These are phyloP conservation scores for Arctium lappa DNA, from an alignment of 129 eudicot genomes.

Conservation along the genomic window DNA sequence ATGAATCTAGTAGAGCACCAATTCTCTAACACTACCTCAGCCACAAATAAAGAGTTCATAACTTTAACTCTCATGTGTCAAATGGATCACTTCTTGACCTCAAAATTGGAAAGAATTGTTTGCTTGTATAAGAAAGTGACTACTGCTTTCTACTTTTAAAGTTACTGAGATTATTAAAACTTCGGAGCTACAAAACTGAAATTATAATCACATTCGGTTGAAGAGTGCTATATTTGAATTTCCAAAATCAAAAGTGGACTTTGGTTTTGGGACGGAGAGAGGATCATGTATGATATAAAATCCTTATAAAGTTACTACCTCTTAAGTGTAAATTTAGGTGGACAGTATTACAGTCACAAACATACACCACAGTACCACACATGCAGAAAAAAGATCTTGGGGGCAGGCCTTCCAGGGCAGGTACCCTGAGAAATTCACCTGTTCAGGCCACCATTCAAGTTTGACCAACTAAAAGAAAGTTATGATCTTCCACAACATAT, in stretches of 20 bases:
- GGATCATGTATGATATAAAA: neutral
- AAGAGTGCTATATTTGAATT: neutral
- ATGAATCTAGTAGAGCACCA: neutral
- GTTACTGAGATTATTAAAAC: neutral
- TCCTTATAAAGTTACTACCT: neutral
- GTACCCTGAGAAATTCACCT: neutral
- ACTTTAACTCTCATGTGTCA: neutral
- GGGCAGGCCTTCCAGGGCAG: neutral
- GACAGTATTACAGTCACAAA: neutral
- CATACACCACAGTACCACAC: neutral
- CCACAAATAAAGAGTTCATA: neutral
- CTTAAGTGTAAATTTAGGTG: neutral
- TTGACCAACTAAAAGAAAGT: constrained; percentile 3
- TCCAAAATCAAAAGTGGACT: neutral
- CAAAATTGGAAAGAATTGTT: neutral
- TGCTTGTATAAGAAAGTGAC: neutral
- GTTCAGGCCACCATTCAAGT: neutral
- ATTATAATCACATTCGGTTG: neutral
- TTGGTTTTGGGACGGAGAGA: neutral
- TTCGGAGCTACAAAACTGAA: neutral
- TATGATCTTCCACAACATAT: neutral
- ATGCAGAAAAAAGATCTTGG: neutral
- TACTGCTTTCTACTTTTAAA: neutral
- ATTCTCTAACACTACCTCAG: neutral
- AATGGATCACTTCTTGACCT: neutral